Base-by-base conservation (phyloP, 2,329 filamentous ascomycete species). In the Acrocalymma vagum region DNA sequence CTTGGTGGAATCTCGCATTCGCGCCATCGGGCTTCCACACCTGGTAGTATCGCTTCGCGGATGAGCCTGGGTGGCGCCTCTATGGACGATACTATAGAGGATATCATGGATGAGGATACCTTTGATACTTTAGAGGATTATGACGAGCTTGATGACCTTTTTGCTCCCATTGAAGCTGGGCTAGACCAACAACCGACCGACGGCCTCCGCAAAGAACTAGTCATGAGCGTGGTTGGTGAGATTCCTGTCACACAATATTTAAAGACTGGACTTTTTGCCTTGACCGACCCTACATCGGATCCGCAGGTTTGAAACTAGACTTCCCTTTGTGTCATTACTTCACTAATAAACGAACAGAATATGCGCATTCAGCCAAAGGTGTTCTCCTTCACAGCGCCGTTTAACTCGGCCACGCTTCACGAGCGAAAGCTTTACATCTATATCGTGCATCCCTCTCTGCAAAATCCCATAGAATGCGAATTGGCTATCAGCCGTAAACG, bases 11-110 rank as follows among this genome's bases (percentile, higher is more conserved):
- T 62, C 23, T 60, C 64, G 11, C 64, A 69, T 22, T 67, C 71
- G 13, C 72, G 71, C 31, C 71, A 80, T 42, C 76, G 81, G 53
- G 77, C 74, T n/a, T 85, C 82, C 8, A 77, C 82, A 2, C 79
- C 78, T 16, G 80, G 78, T 23, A 71, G 67, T 29, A 58, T 72
- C 27, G 57, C 60, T 17, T 71, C 69, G 15, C 58, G 69, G 23
- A 60, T 70, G 51, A 72, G 70, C 36, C 39, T 72, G 8, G 64
- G 65, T 9, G 65, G 54, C 11, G 58, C 53, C 10, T 70, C 68
- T 15, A 58, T 71, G 13, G 66, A 71, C 30, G 69, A 71, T 22
- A 66, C 63, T 4, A 36, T 71, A 9, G 63, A 71, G 26, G 65
- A 71, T 33, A 61, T 60, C 9, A 65, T 70, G 61, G 63, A 68